Conservation (phyloP, 2,329 filamentous ascomycete species). For the Diaporthe sp. region DNA sequence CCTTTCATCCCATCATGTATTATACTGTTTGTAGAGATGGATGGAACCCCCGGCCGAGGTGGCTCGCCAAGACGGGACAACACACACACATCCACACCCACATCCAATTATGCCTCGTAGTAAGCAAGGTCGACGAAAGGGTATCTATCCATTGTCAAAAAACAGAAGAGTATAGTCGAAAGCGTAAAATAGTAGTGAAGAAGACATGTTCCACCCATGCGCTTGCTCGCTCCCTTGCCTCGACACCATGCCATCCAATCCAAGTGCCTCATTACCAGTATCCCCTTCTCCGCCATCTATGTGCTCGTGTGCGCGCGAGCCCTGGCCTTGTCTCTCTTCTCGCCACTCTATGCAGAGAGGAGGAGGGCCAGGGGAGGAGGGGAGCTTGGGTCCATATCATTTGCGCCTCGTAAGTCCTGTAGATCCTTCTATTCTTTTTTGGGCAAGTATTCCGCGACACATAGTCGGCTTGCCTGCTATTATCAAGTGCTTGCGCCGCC, state of each 20-base stretch:
- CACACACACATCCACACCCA: background rate
- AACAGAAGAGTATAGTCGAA: conserved; percentile 8
- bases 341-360: conserved; percentile 11
- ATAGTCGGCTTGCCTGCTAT: background rate
- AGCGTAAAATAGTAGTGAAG: conserved; percentile 8
- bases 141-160: conserved; percentile 32
- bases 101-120: background rate
- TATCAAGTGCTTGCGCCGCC: background rate
- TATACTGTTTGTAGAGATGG: background rate
- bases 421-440: conserved; percentile 22
- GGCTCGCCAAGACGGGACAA: background rate
- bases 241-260: conserved; percentile 13
- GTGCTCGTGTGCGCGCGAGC: background rate
- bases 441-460: background rate
- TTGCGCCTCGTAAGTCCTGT: conserved; percentile 24
- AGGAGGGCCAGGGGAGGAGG: background rate
- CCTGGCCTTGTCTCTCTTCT: conserved; percentile 1
- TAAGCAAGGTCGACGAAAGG: conserved; percentile 22
- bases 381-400: background rate
- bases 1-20: background rate
- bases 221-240: conserved; percentile 30
- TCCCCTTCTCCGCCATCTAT: background rate
- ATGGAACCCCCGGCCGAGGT: background rate
- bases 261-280: conserved; percentile 9
- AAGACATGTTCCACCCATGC: conserved; percentile 17